Conservation (phyloP, 1,284 basidiomycete genomes). For the Trichosporon sp. region DNA sequence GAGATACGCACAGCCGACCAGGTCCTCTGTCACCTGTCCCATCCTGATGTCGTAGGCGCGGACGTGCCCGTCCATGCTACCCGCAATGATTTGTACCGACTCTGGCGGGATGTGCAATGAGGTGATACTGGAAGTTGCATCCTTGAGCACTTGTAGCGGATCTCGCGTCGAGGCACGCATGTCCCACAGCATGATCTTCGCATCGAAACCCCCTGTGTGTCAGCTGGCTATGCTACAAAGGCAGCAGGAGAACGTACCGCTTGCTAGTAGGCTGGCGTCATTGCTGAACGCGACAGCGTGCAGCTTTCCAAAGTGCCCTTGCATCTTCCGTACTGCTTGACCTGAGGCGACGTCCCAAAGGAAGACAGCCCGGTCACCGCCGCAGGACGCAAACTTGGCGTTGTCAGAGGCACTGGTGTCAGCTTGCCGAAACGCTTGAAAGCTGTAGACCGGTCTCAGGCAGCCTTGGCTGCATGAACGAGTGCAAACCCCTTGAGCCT, state of each 20-base stretch:
- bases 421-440: background rate
- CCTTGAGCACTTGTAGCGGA: conserved; percentile 85
- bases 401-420: conserved; percentile 76
- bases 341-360: conserved; percentile 93
- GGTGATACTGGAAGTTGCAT: conserved; percentile 84
- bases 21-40: conserved; percentile 81
- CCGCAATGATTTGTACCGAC: conserved; percentile 62
- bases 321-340: conserved; percentile 68
- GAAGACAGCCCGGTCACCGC: conserved; percentile 86
- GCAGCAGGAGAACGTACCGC: conserved; percentile 54
- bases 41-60: conserved; percentile 89
- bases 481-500: too few species aligned
- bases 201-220: conserved; percentile 55
- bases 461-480: too few species aligned
- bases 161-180: conserved; percentile 70
- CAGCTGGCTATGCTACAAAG: background rate
- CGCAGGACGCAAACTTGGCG: conserved; percentile 84
- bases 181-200: conserved; percentile 84
- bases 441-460: too few species aligned
- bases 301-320: conserved; percentile 85
- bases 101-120: conserved; percentile 60
- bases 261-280: conserved; percentile 76
- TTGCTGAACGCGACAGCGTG: conserved; percentile 76
- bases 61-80: conserved; percentile 84
- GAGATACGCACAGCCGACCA: conserved; percentile 67